Conservation (phyloP, 2,329 filamentous ascomycete genomes). For the Elsinoe perseae region DNA sequence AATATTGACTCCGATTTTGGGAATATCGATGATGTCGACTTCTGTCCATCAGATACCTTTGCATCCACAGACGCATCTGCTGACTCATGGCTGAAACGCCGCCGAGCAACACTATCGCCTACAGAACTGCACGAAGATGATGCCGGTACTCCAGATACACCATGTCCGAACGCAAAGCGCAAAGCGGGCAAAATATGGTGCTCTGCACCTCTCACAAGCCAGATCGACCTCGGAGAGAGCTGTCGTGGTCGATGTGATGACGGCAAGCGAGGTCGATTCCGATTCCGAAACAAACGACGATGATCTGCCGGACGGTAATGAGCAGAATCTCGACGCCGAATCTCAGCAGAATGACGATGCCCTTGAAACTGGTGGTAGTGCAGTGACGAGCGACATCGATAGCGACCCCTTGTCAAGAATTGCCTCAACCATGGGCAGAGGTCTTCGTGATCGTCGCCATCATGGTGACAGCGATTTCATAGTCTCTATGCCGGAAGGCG, state of each 20-base stretch:
- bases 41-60: not conserved
- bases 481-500: not conserved
- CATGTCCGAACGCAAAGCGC: not conserved
- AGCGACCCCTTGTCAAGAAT: too few species aligned
- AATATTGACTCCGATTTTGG: too few species aligned
- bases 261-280: not conserved
- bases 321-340: not conserved
- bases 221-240: not conserved
- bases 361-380: not conserved
- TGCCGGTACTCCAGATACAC: not conserved
- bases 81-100: not conserved
- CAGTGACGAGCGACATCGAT: too few species aligned
- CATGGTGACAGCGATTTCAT: not conserved
- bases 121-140: not conserved
- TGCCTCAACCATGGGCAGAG: not conserved
- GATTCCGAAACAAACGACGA: not conserved
- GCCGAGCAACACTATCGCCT: not conserved
- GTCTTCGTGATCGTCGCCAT: not conserved
- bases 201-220: not conserved
- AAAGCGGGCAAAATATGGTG: not conserved
- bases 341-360: not conserved
- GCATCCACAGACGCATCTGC: not conserved
- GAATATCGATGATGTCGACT: too few species aligned
- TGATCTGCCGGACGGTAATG: not conserved
- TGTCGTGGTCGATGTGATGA: not conserved